Conservation (phyloP, 305 asterid genomes). For the Solanum hybrid region DNA sequence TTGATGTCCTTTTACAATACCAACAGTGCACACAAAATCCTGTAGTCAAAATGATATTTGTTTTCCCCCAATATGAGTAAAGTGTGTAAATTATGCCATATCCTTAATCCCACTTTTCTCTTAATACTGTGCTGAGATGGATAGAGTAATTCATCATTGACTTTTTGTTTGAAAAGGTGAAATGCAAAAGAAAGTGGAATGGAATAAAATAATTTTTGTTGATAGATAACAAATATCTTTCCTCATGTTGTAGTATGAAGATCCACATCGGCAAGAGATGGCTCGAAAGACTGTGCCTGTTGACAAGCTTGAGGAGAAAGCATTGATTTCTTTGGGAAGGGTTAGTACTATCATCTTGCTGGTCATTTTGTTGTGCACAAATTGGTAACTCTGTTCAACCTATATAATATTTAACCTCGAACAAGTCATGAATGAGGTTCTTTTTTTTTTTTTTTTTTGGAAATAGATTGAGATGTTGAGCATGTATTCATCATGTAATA, state of each 20-base stretch:
- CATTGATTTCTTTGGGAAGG: conserved; percentile 79
- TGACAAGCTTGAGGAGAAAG: conserved; percentile 90
- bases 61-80: background rate
- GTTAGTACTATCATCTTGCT: conserved; percentile 30
- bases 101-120: background rate
- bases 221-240: background rate
- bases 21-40: background rate
- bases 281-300: conserved; percentile 73
- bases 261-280: conserved; percentile 57
- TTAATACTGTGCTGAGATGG: background rate
- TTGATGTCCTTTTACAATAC: background rate
- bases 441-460: background rate
- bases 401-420: background rate
- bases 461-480: background rate
- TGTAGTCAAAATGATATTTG: background rate
- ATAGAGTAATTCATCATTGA: background rate
- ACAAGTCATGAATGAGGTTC: background rate
- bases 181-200: background rate
- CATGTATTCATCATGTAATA: background rate
- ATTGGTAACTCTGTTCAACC: background rate
- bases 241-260: conserved; percentile 63
- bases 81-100: background rate
- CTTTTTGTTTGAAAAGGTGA: background rate
- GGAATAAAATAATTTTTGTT: background rate
- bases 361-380: background rate